Evolutionary conservation across 257 asterid species (phyloP), one percentile per base, ranked within the genome.

Genomic region (Petunia secreta): DNA sequence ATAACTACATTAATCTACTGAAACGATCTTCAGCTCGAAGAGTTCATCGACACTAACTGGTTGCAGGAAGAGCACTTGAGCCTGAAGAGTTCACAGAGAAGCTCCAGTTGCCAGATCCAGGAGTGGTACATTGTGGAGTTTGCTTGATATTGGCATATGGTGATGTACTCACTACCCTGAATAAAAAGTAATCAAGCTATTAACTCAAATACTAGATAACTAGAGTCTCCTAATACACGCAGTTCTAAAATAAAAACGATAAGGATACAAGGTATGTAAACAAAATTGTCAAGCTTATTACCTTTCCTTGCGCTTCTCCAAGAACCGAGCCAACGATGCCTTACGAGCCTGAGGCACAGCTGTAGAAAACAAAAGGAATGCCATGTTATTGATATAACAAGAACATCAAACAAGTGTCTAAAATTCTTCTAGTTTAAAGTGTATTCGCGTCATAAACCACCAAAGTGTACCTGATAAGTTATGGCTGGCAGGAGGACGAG

Each of bases 221-320:
- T 4, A 7, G 7, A 55, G 34, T 55, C 2, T 55, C 2, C 60
- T 55, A 55, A 55, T 15, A 55, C 34, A 55, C 5, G 1, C 2
- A 55, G 3, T 9, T n/a, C n/a, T n/a, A n/a, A n/a, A n/a, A n/a
- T n/a, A n/a, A n/a, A n/a, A n/a, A n/a, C n/a, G n/a, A n/a, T n/a
- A n/a, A n/a, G 40, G 63, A 25, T 25, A 25, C 25, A 25, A 25
- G 25, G 25, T 25, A 25, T 25, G 25, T 25, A 25, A 25, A 25
- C 25, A 0, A 25, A 25, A 25, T 25, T 25, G 25, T 25, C 25
- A 25, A 25, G 25, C 25, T 25, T 25, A 25, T 25, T 25, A 25
- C 98, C 98, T 91, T 80, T 94, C 97, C 83, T 90, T 91, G 73
- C 98, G 97, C 90, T 88, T 94, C 90, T 92, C 97, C 89, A 94